phyloP scores from a whole-genome alignment of 2,329 filamentous ascomycete genomes.

The Fusarium brachygibbosum region DNA sequence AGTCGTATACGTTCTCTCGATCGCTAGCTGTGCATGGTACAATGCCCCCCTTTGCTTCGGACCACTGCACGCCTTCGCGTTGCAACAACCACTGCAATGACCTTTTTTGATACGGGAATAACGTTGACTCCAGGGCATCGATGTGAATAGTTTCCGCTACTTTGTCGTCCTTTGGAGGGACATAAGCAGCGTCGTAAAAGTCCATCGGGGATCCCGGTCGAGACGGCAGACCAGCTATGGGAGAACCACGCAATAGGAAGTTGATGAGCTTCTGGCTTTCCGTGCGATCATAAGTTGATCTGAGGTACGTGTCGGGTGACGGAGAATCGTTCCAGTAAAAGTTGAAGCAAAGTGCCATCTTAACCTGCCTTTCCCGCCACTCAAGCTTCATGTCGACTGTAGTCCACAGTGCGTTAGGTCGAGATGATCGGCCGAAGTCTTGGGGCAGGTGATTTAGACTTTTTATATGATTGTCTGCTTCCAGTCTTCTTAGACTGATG shows the following conservation, averaged over 20 bases:
- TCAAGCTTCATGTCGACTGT: slow-evolving; percentile 52
- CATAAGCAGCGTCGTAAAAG: slow-evolving; percentile 79
- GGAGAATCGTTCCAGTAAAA: slow-evolving; percentile 61
- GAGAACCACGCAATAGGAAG: slow-evolving; percentile 51
- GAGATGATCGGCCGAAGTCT: slow-evolving; percentile 21
- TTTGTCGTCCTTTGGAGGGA: slow-evolving; percentile 64
- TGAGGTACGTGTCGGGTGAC: slow-evolving; percentile 51
- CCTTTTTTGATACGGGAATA: slow-evolving; percentile 81
- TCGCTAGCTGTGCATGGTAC: slow-evolving; percentile 29
- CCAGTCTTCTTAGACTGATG: slow-evolving; percentile 45
- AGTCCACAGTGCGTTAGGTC: slow-evolving; percentile 55
- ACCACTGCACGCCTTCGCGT: slow-evolving; percentile 73
- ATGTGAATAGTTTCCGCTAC: slow-evolving; percentile 57
- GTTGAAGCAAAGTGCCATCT: slow-evolving; percentile 52
- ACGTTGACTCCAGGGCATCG: slow-evolving; percentile 60
- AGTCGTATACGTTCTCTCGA: slow-evolving; percentile 45
- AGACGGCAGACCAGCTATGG: not conserved
- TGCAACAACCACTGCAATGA: slow-evolving; percentile 78
- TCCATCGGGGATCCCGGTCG: slow-evolving; percentile 60
- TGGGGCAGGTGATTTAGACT: slow-evolving; percentile 2
- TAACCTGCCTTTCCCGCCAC: slow-evolving; percentile 44
- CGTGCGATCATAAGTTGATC: slow-evolving; percentile 49
- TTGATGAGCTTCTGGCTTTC: slow-evolving; percentile 55
- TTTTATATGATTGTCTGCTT: slow-evolving; percentile 37
- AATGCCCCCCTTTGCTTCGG: slow-evolving; percentile 32